Base-by-base conservation (phyloP, 805 yeast genomes). In the Torulaspora microellipsoides region DNA sequence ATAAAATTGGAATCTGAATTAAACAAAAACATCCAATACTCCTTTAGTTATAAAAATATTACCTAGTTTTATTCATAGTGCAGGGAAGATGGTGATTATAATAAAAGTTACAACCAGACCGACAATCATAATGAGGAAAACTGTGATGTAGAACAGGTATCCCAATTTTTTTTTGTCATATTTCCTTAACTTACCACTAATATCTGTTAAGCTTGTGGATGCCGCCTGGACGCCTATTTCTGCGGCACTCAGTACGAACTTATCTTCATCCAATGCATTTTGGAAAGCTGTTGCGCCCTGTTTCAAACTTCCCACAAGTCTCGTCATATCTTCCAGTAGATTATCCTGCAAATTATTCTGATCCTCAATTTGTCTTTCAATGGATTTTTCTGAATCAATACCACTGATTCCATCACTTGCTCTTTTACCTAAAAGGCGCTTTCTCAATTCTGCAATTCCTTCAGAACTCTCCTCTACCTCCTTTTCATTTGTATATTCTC, bases 261-360 rank as follows among this genome's bases (percentile, higher is more conserved):
- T 52, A 45, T 69, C 74, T 38, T 68, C 66, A 14, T 65, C 61
- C 31, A 70, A 46, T 15, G 69, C 71, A 35, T 58, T 60, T 46
- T 67, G 67, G 45, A 70, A 70, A 2, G 69, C 71, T 31, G 62
- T 55, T 0, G 74, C 72, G 34, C 71, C 72, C 23, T 63, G 64
- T 48, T 58, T 69, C 30, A 70, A 52, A 13, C 66, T 64, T 7
- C 58, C 53, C 1, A 69, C 63, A n/a, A 68, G 57, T 31, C 62
- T 66, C 1, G 63, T 55, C 70, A 70, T 68, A 44, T 67, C 70
- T 23, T 64, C 56, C 2, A 70, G 47, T 12, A 70, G 51, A 29
- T 65, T 64, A 38, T 62, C 64, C 48, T 70, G 75, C 27, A 62
- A 45, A 20, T 60, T 56, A 43, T 69, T 71, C 41, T 69, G 69